Percentiles rank a stretch among this genome's conserved stretches.
These are phyloP conservation scores for Colletotrichum chrysophilum DNA, from an alignment of 2,329 filamentous ascomycete genomes.

Conservation along the genomic window DNA sequence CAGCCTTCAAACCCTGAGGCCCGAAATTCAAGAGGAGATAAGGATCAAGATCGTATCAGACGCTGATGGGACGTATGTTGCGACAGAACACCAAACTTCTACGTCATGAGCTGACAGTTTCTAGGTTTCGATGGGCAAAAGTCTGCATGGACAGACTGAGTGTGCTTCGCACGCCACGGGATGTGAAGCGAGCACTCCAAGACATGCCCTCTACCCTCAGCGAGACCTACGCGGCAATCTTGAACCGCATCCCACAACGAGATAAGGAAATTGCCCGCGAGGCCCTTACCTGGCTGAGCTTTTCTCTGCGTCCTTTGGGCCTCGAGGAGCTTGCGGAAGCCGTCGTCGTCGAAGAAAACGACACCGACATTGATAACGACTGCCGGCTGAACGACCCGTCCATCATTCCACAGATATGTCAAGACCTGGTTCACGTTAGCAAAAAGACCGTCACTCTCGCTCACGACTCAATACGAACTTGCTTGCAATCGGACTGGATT, in stretches of 20 bases:
- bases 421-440: conserved; percentile 20
- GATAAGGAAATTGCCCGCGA: conserved; percentile 28
- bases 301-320: conserved; percentile 27
- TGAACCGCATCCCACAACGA: conserved; percentile 26
- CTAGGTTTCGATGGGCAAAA: conserved; percentile 33
- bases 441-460: conserved; percentile 24
- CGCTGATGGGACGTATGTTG: conserved; percentile 28
- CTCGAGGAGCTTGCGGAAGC: conserved; percentile 30
- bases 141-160: conserved; percentile 30
- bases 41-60: conserved; percentile 22
- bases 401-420: conserved; percentile 25
- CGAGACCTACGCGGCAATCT: conserved; percentile 27
- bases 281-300: conserved; percentile 30
- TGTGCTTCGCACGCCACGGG: conserved; percentile 25
- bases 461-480: conserved; percentile 28
- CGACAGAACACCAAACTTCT: not conserved
- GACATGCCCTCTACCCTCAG: conserved; percentile 28
- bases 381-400: conserved; percentile 24
- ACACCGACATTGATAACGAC: conserved; percentile 28
- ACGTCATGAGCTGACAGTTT: not conserved
- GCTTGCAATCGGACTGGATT: conserved; percentile 25
- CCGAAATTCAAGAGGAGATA: conserved; percentile 26
- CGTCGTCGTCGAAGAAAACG: conserved; percentile 28
- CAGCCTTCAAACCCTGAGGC: conserved; percentile 22
- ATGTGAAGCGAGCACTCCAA: conserved; percentile 23